Evolutionary conservation across 495 filamentous ascomycete species (phyloP).

Genomic region (Daldinia bambusicola): DNA sequence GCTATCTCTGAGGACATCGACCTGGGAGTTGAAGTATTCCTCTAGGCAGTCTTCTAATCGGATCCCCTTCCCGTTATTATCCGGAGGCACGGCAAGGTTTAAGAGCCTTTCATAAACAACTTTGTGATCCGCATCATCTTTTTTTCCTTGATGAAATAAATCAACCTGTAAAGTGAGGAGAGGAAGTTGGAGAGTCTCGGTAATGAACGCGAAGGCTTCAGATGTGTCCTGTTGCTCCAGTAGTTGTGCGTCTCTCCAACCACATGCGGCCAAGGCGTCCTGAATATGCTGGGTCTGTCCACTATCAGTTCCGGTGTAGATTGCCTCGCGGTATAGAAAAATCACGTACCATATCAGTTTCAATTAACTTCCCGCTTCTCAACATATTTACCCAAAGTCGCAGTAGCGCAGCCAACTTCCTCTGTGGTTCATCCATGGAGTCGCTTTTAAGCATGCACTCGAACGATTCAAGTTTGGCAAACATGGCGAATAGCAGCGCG

Average conservation of each 20-base stretch:
- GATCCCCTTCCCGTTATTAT: constrained; percentile 69
- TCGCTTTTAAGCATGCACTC: constrained; percentile 79
- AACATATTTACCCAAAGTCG: constrained; percentile 94
- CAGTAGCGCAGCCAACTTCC: constrained; percentile 75
- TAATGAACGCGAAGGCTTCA: constrained; percentile 95
- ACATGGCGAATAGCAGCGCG: constrained; percentile 95
- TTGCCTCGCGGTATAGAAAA: neutral
- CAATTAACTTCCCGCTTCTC: constrained; percentile 84
- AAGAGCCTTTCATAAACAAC: constrained; percentile 90
- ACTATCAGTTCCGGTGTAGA: constrained; percentile 47
- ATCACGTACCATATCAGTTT: constrained; percentile 78
- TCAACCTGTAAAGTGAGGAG: constrained; percentile 93
- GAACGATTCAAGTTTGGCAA: constrained; percentile 86
- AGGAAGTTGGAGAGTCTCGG: constrained; percentile 85
- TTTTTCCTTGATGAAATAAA: constrained; percentile 90
- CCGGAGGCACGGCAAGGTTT: constrained; percentile 84
- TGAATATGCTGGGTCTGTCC: constrained; percentile 82
- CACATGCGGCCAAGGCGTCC: constrained; percentile 83
- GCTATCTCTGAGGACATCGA: constrained; percentile 85
- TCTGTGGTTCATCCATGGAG: constrained; percentile 73
- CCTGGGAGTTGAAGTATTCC: constrained; percentile 91
- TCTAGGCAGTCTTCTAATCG: constrained; percentile 92
- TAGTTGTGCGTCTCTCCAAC: constrained; percentile 84
- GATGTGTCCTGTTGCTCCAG: constrained; percentile 90
- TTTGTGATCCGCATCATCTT: constrained; percentile 87